Percentiles rank a stretch among this genome's conserved stretches.
These are phyloP conservation scores for Luzula sylvatica DNA, from an alignment of 176 grass and related monocot species.

Conservation along the genomic window DNA sequence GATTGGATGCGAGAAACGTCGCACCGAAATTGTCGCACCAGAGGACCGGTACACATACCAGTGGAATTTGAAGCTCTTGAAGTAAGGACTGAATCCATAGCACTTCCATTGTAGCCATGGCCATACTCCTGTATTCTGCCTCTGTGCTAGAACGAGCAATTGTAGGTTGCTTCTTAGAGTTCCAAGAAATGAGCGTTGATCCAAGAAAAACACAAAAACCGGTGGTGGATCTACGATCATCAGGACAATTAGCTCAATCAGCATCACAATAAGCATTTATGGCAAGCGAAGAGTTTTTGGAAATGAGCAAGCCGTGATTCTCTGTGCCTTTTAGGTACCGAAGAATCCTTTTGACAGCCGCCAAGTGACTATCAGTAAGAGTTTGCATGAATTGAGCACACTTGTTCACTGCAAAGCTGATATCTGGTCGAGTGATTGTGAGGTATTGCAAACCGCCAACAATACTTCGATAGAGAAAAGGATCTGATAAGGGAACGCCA, in stretches of 20 bases:
- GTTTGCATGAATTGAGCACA: no score
- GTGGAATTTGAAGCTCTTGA: background rate
- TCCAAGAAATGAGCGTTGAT: background rate
- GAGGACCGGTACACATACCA: background rate
- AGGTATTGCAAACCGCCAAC: no score
- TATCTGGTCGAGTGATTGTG: no score
- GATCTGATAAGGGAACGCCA: background rate
- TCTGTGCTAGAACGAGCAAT: background rate
- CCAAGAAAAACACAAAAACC: background rate
- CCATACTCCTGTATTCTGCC: background rate
- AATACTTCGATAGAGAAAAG: background rate
- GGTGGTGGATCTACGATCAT: background rate
- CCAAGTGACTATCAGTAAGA: no score
- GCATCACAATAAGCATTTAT: no score
- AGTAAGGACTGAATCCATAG: background rate
- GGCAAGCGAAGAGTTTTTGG: no score
- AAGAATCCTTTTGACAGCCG: no score
- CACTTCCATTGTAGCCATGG: background rate
- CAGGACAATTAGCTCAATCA: background rate
- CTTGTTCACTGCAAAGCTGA: no score
- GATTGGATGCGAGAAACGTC: background rate
- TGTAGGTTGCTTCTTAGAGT: background rate
- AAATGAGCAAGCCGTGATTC: no score
- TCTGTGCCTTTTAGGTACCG: no score
- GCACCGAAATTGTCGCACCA: background rate